A percentile compares a stretch with the other conserved stretches of the same genome.
phyloP scores from a whole-genome alignment of 2,329 filamentous ascomycete species.

The Fusarium ramigenum region DNA sequence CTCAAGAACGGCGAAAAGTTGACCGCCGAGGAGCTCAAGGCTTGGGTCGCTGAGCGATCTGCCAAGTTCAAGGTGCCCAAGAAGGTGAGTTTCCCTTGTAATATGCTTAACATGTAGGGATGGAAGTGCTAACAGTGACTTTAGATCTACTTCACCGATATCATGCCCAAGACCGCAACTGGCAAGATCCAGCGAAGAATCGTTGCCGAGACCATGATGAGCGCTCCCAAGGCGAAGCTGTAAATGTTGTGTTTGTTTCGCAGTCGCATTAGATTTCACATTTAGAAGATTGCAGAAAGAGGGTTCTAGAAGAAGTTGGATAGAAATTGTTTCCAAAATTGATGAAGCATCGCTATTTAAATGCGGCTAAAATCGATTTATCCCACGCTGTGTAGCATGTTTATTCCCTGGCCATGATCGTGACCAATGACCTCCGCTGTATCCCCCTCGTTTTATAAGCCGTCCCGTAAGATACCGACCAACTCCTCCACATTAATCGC shows the following conservation, averaged over 20 bases:
- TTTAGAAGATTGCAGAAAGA: background rate
- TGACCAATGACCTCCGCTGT: background rate
- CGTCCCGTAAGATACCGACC: background rate
- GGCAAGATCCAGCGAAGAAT: conserved; percentile 88
- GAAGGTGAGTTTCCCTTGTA: conserved; percentile 64
- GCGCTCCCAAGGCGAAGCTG: conserved; percentile 64
- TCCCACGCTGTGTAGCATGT: conserved; percentile 11
- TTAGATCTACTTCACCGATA: conserved; percentile 80
- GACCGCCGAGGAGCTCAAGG: conserved; percentile 68
- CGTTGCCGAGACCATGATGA: conserved; percentile 86
- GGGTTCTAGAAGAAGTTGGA: background rate
- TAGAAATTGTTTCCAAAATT: conserved; percentile 15
- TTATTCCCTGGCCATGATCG: background rate
- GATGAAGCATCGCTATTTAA: conserved; percentile 19
- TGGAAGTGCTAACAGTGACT: background rate
- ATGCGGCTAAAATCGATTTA: conserved; percentile 1
- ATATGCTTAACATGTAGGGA: background rate
- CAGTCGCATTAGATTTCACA: background rate
- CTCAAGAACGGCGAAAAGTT: conserved; percentile 71
- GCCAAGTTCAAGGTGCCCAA: conserved; percentile 89
- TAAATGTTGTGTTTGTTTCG: conserved; percentile 46
- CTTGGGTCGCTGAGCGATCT: conserved; percentile 74
- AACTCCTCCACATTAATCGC: conserved; percentile 24
- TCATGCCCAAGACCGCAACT: conserved; percentile 92
- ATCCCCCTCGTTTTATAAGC: background rate